These are phyloP conservation scores for Gracilaria gracilis DNA, from an alignment of 23 red algal genomes.

Conservation along the genomic window DNA sequence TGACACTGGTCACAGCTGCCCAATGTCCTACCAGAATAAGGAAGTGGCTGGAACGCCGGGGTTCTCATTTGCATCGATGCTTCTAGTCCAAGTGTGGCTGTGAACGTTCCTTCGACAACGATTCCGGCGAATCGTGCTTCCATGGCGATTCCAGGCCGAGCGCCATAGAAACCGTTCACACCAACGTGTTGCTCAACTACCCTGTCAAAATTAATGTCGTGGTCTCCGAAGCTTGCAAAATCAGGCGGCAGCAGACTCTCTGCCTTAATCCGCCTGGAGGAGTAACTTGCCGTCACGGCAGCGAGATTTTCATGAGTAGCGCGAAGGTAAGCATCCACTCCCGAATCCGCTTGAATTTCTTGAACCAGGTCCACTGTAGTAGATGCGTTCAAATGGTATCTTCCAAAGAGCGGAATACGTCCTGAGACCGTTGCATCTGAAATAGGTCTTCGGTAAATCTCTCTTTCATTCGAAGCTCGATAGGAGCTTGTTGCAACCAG, in stretches of 20 bases:
- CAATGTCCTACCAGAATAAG: neutral
- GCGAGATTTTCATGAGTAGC: slow-evolving; percentile 14
- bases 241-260: slow-evolving; percentile 15
- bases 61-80: slow-evolving; percentile 12
- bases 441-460: no score
- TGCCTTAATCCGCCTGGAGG: neutral
- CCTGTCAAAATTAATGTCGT: slow-evolving; percentile 24
- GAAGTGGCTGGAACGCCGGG: neutral
- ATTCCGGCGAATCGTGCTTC: slow-evolving; percentile 10
- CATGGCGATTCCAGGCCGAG: neutral
- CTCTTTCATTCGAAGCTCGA: no score
- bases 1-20: slow-evolving; percentile 3
- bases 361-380: slow-evolving; percentile 9
- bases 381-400: slow-evolving; percentile 1
- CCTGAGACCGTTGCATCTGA: neutral
- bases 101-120: neutral
- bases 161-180: slow-evolving; percentile 10
- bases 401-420: neutral
- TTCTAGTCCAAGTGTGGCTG: slow-evolving; percentile 13
- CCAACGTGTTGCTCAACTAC: neutral
- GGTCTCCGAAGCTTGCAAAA: neutral
- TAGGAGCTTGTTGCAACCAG: no score
- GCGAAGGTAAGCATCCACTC: slow-evolving; percentile 13
- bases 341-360: neutral
- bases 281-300: slow-evolving; percentile 1